Base-by-base conservation (phyloP, 805 yeast genomes). In the Suhomyces pyralidae region DNA sequence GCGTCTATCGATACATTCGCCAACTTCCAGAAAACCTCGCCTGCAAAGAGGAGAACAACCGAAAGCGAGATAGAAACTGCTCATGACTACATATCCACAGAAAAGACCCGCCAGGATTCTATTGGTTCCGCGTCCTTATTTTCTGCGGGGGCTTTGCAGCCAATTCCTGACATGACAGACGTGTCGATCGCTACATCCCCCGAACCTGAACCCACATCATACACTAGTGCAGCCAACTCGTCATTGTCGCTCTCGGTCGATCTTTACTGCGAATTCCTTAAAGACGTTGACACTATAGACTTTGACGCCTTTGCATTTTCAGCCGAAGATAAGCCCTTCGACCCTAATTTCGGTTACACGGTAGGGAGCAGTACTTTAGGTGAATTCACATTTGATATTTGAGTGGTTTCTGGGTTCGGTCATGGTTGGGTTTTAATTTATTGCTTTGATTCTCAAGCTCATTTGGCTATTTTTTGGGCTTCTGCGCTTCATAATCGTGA, bases 1-100 rank as follows among this genome's bases (percentile, higher is more conserved):
- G 60, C 63, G 1, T 59, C 66, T 26, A 58, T 62, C 24, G 61
- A 62, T 42, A 60, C 53, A 22, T 54, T 58, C 26, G 48, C 57
- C 20, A 46, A 43, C 25, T 54, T 52, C 34, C 55, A 56, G 17
- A 40, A 32, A 20, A 4, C 42, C 15, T 25, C 36, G 6, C 24
- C 45, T n/a, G 22, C 28, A 12, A 45, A 45, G 48, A 17, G 32
- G 17, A 45, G 30, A 36, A 28, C 24, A 24, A 15, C 20, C 43
- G n/a, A 32, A 32, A 5, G 20, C 17, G 40, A 36, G 12, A 19
- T 24, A 19, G 45, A 42, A 14, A 30, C 22, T n/a, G 45, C n/a
- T 20, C 45, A 24, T 14, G 28, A 22, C 45, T 42, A 22, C 30
- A 22, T 42, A 8, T 19, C 48, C 5, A 14, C 12, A 15, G 15